Evolutionary conservation across 495 filamentous ascomycete genomes (phyloP).

Genomic region (Penicillium fimorum): DNA sequence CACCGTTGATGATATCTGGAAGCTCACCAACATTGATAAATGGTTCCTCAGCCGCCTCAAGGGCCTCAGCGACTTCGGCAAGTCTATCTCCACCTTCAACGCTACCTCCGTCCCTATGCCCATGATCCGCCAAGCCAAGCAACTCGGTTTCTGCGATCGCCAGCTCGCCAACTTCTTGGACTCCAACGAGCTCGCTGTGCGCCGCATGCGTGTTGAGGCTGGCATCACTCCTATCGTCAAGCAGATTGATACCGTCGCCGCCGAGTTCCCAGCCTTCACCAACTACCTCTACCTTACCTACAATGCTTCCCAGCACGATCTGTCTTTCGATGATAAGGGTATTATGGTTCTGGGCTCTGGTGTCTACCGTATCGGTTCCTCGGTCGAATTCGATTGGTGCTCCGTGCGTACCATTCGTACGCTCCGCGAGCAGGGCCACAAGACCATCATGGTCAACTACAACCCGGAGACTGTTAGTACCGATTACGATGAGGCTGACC

Average conservation of each 20-base stretch:
- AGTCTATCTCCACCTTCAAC: constrained; percentile 68
- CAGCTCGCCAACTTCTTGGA: constrained; percentile 93
- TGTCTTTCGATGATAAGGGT: constrained; percentile 82
- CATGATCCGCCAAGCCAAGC: constrained; percentile 78
- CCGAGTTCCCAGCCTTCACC: constrained; percentile 91
- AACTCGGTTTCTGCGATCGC: constrained; percentile 88
- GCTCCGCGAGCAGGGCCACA: constrained; percentile 79
- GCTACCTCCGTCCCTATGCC: constrained; percentile 62
- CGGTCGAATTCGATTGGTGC: constrained; percentile 99
- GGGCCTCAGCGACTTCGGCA: constrained; percentile 84
- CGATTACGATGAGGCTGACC: constrained; percentile 95
- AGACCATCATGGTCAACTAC: constrained; percentile 98
- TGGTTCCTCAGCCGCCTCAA: constrained; percentile 91
- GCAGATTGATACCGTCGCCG: constrained; percentile 98
- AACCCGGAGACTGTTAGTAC: constrained; percentile 95
- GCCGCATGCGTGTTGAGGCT: constrained; percentile 75
- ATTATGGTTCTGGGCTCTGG: constrained; percentile 96
- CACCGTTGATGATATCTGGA: constrained; percentile 92
- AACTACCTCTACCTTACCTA: constrained; percentile 98
- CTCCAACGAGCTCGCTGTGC: constrained; percentile 86
- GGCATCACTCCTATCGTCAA: constrained; percentile 88
- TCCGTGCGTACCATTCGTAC: constrained; percentile 96
- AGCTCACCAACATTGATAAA: constrained; percentile 85
- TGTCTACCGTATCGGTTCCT: constrained; percentile 96
- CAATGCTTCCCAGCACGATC: constrained; percentile 84